Evolutionary conservation across 768 basidiomycete species (phyloP).

Genomic region (Boletales sp.): DNA sequence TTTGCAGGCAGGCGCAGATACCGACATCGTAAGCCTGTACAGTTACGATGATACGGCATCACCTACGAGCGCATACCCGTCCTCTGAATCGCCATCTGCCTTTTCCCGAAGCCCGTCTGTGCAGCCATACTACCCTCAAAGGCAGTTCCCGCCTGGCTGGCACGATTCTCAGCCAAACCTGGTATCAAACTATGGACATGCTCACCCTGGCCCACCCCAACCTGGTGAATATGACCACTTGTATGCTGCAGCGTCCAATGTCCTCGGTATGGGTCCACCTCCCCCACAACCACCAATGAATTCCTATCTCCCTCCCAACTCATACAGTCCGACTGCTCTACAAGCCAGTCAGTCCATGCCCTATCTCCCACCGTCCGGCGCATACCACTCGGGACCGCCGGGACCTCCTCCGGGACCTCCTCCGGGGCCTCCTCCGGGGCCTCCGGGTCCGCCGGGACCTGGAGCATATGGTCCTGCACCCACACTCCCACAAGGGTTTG

Average conservation of each 20-base stretch:
- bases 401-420: constrained; percentile 16
- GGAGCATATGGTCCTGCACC: constrained; percentile 21
- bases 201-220: constrained; percentile 22
- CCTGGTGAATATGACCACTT: constrained; percentile 52
- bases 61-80: constrained; percentile 29
- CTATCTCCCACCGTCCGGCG: constrained; percentile 30
- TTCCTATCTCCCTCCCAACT: constrained; percentile 20
- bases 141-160: constrained; percentile 24
- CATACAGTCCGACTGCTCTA: constrained; percentile 21
- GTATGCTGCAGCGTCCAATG: constrained; percentile 75
- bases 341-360: constrained; percentile 29
- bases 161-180: constrained; percentile 25
- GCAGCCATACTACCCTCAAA: constrained; percentile 15
- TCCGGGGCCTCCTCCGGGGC: constrained; percentile 13
- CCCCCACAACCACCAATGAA: constrained; percentile 18
- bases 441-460: constrained; percentile 14
- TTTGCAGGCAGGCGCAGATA: constrained; percentile 28
- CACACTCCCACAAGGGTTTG: constrained; percentile 28
- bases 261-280: constrained; percentile 74
- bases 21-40: constrained; percentile 35
- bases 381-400: constrained; percentile 19
- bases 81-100: constrained; percentile 18
- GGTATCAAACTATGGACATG: constrained; percentile 16
- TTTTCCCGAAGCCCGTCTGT: constrained; percentile 20
- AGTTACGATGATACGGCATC: constrained; percentile 37